Base-by-base conservation (phyloP, 108 stramenopile genomes). In the Cyclotella atomus region DNA sequence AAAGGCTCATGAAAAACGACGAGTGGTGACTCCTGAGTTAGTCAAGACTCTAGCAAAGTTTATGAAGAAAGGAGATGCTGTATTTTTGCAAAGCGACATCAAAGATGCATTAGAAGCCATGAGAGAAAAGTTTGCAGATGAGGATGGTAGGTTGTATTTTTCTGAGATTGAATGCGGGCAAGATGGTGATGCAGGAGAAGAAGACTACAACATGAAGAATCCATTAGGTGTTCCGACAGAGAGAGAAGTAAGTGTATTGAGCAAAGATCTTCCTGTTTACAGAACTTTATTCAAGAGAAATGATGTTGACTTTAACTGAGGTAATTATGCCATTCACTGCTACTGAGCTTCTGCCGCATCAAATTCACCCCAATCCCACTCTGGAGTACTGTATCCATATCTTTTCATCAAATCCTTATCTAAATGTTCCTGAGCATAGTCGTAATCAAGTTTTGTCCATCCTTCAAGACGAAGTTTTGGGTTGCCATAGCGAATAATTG, bases 51-150 rank as follows among this genome's bases (percentile, higher is more conserved):
- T 97, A 50, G 91, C 88, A 10, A 76, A 82, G 47, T 88, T 84
- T 64, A 82, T 90, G 85, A 59, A 64, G 16, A 73, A 72, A 59
- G 79, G 73, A n/a, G 75, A 74, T 19, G 73, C 49, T 15, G 88
- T 94, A 1, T 93, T 90, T 55, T 59, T 96, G 15, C 92, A 93
- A 60, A 84, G 85, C 28, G 95, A 96, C 64, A 77, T 96, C 17
- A 81, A 88, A 46, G 81, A 84, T 24, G 93, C 87, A 5, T 60
- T 95, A 25, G 91, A 92, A 64, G 89, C 89, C 10, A 96, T 96
- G 96, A 57, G 93, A 53, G 71, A 83, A 12, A 75, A 70, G 69
- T 95, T 97, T 73, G 75, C 86, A 19, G 83, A 86, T 20, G 60
- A 76, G 27, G 55, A 53, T 24, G 72, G 69, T 6, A 59, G 67